Conservation (phyloP, 2,329 filamentous ascomycete genomes). For the Cyclaneusma minus region DNA sequence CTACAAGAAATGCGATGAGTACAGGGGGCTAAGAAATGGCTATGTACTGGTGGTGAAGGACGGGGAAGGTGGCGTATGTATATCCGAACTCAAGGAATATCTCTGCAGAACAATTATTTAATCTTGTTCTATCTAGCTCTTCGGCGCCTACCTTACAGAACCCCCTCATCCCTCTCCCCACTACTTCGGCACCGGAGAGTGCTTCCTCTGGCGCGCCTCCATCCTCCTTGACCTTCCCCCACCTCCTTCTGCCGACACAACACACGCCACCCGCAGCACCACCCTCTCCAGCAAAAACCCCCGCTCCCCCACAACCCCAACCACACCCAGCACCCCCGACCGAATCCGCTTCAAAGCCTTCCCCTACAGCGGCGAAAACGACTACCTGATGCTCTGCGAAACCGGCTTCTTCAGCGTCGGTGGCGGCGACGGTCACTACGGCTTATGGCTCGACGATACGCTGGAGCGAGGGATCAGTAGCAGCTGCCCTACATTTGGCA, state of each 20-base stretch:
- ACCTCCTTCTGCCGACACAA: slow-evolving; percentile 52
- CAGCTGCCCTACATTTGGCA: slow-evolving; percentile 81
- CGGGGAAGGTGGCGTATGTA: slow-evolving; percentile 52
- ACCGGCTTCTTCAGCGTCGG: slow-evolving; percentile 72
- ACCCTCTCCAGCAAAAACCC: slow-evolving; percentile 27
- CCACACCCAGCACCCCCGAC: slow-evolving; percentile 41
- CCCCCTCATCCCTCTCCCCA: slow-evolving; percentile 64
- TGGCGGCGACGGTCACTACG: slow-evolving; percentile 78
- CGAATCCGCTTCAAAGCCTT: slow-evolving; percentile 92
- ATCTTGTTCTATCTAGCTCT: slow-evolving; percentile 38
- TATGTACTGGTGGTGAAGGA: slow-evolving; percentile 85
- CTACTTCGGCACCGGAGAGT: slow-evolving; percentile 94
- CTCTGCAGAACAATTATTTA: slow-evolving; percentile 2
- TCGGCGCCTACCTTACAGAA: slow-evolving; percentile 90
- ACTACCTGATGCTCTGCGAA: slow-evolving; percentile 93
- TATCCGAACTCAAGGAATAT: background rate
- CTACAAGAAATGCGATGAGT: slow-evolving; percentile 62
- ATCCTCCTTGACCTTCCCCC: slow-evolving; percentile 46
- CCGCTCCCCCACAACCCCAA: slow-evolving; percentile 8
- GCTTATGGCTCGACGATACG: slow-evolving; percentile 80
- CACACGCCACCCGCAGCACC: slow-evolving; percentile 43
- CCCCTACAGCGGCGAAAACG: slow-evolving; percentile 87
- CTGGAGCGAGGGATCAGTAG: slow-evolving; percentile 75
- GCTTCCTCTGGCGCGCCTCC: slow-evolving; percentile 75
- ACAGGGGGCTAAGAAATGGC: slow-evolving; percentile 56